phyloP scores from a whole-genome alignment of 179 eudicot genomes.

The Vitellaria paradoxa region DNA sequence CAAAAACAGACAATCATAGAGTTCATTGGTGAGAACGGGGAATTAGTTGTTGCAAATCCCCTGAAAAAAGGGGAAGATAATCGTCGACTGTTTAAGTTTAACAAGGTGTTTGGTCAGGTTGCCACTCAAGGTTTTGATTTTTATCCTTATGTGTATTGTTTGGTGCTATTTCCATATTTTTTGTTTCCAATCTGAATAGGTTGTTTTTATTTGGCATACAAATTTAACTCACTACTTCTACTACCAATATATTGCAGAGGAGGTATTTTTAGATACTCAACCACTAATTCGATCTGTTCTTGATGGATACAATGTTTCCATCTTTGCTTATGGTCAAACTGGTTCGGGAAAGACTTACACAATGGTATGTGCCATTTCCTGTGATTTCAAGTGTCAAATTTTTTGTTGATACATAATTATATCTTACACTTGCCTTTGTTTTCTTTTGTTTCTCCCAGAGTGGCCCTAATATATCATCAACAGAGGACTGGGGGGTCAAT shows the following conservation, averaged over 20 bases:
- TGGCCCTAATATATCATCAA: slow-evolving; percentile 75
- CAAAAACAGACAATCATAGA: slow-evolving; percentile 78
- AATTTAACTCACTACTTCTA: neutral
- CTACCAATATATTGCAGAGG: slow-evolving; percentile 53
- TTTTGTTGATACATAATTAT: neutral
- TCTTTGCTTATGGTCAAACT: slow-evolving; percentile 97
- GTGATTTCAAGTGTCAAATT: neutral
- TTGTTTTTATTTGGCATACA: neutral
- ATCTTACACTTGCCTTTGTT: neutral
- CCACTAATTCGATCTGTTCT: slow-evolving; percentile 91
- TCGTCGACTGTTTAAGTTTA: slow-evolving; percentile 81
- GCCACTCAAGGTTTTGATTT: slow-evolving; percentile 73
- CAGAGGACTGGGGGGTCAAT: slow-evolving; percentile 91
- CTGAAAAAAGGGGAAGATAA: slow-evolving; percentile 79
- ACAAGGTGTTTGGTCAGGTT: slow-evolving; percentile 84
- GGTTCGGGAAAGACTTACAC: slow-evolving; percentile 98
- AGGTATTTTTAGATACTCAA: slow-evolving; percentile 83
- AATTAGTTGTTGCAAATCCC: slow-evolving; percentile 75
- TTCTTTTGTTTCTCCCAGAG: slow-evolving; percentile 38
- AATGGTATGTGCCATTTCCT: slow-evolving; percentile 47
- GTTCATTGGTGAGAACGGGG: slow-evolving; percentile 91
- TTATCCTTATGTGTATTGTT: neutral
- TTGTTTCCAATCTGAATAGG: neutral
- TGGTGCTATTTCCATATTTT: neutral
- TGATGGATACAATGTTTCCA: slow-evolving; percentile 93